Percentiles rank a stretch among this genome's conserved stretches.
Evolutionary conservation across 345 rosid genomes (phyloP).

Genomic region (Brassica nigra): DNA sequence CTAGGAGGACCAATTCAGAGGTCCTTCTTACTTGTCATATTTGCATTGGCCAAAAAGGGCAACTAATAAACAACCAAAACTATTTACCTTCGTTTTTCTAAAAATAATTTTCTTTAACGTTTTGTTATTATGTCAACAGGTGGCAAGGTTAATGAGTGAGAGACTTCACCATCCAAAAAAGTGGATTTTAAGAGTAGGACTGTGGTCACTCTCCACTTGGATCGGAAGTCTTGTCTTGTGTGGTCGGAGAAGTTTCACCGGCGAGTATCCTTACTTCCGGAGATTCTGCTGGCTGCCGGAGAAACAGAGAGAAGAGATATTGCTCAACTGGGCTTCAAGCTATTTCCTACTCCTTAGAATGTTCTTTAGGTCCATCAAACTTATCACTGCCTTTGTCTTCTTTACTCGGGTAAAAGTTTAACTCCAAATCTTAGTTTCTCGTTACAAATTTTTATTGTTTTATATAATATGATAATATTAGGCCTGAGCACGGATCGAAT

Average conservation of each 20-base stretch:
- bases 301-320: slow-evolving; percentile 48
- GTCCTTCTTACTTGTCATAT: neutral
- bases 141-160: slow-evolving; percentile 58
- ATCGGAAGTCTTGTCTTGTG: slow-evolving; percentile 70
- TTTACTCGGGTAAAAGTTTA: slow-evolving; percentile 65
- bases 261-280: slow-evolving; percentile 54
- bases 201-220: slow-evolving; percentile 72
- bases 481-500: no score
- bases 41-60: neutral
- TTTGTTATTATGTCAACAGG: slow-evolving; percentile 25
- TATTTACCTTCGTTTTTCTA: neutral
- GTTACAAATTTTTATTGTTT: neutral
- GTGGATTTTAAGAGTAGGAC: slow-evolving; percentile 53
- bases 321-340: slow-evolving; percentile 62
- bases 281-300: slow-evolving; percentile 52
- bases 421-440: neutral
- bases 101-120: neutral
- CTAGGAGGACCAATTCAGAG: slow-evolving; percentile 3
- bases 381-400: slow-evolving; percentile 59
- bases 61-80: neutral
- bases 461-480: neutral
- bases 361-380: slow-evolving; percentile 61
- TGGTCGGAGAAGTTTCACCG: slow-evolving; percentile 54
- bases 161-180: slow-evolving; percentile 73
- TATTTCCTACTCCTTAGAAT: slow-evolving; percentile 50